These are phyloP conservation scores for Penstemon eatonii DNA, from an alignment of 257 asterid species.

Conservation along the genomic window DNA sequence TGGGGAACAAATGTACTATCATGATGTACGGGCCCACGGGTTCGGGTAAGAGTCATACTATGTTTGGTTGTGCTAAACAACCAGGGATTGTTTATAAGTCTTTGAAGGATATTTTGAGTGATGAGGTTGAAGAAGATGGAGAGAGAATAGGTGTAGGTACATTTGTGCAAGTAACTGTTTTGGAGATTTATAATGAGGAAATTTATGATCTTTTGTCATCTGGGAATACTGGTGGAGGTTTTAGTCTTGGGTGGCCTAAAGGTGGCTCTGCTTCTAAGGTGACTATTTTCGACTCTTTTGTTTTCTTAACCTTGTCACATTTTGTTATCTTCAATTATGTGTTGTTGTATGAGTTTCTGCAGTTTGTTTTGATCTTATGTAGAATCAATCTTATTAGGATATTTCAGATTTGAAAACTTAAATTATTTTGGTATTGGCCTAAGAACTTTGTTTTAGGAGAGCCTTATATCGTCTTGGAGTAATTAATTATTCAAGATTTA, in stretches of 20 bases:
- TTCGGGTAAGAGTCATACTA: constrained; percentile 90
- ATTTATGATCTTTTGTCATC: constrained; percentile 74
- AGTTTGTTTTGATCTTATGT: neutral
- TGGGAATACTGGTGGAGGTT: constrained; percentile 61
- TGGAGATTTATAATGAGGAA: constrained; percentile 94
- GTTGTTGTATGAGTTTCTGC: neutral
- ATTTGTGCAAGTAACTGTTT: constrained; percentile 84
- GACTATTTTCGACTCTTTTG: neutral
- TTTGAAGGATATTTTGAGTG: constrained; percentile 73
- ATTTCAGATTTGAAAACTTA: no score
- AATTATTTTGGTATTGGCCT: no score
- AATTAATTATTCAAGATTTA: neutral
- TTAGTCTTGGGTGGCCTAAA: constrained; percentile 74
- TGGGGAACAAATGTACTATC: constrained; percentile 84
- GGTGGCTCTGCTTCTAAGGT: constrained; percentile 79
- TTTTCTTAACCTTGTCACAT: neutral
- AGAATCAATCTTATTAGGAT: no score
- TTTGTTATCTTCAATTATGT: neutral
- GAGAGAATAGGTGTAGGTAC: constrained; percentile 54
- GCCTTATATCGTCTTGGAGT: no score
- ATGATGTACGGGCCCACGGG: constrained; percentile 99
- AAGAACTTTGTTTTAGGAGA: no score
- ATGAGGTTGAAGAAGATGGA: constrained; percentile 46
- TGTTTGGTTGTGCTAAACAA: constrained; percentile 77
- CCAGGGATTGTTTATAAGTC: constrained; percentile 88